Conservation (phyloP, 2,329 filamentous ascomycete genomes). For the Lasiodiplodia sp. region DNA sequence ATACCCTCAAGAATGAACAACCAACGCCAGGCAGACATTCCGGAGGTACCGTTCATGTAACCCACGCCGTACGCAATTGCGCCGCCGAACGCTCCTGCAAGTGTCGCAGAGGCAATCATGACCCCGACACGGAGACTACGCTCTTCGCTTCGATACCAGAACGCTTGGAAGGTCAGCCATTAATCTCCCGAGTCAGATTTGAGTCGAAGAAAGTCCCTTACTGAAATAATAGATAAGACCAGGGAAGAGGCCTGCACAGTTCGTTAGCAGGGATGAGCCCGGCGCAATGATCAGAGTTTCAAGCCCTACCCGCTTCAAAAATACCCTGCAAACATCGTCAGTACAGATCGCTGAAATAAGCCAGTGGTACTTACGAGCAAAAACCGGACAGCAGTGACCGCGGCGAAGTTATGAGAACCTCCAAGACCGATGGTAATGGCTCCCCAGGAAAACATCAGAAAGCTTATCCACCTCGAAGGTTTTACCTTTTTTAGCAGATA, state of each 20-base stretch:
- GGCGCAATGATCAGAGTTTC: not conserved
- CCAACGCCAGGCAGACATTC: slow-evolving; percentile 45
- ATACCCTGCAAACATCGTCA: slow-evolving; percentile 31
- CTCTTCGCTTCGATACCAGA: slow-evolving; percentile 65
- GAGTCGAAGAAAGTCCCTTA: not conserved
- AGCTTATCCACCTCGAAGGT: slow-evolving; percentile 46
- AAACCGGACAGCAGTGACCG: slow-evolving; percentile 51
- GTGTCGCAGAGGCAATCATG: slow-evolving; percentile 62
- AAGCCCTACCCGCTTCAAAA: slow-evolving; percentile 35
- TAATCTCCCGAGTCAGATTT: not conserved
- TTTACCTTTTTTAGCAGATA: slow-evolving; percentile 66
- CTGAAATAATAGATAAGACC: slow-evolving; percentile 59
- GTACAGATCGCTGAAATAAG: slow-evolving; percentile 20
- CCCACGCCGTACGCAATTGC: slow-evolving; percentile 61
- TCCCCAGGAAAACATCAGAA: slow-evolving; percentile 58
- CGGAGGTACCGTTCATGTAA: slow-evolving; percentile 47
- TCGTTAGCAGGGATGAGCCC: not conserved
- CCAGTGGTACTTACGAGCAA: slow-evolving; percentile 41
- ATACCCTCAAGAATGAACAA: slow-evolving; percentile 56
- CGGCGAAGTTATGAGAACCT: slow-evolving; percentile 51
- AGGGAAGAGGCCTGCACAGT: slow-evolving; percentile 34
- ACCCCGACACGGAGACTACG: slow-evolving; percentile 65
- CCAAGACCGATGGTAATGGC: slow-evolving; percentile 56
- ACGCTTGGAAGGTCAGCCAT: slow-evolving; percentile 40
- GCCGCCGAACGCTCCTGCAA: slow-evolving; percentile 61